phyloP scores from a whole-genome alignment of 257 asterid genomes.

The Pogostemon cablin region DNA sequence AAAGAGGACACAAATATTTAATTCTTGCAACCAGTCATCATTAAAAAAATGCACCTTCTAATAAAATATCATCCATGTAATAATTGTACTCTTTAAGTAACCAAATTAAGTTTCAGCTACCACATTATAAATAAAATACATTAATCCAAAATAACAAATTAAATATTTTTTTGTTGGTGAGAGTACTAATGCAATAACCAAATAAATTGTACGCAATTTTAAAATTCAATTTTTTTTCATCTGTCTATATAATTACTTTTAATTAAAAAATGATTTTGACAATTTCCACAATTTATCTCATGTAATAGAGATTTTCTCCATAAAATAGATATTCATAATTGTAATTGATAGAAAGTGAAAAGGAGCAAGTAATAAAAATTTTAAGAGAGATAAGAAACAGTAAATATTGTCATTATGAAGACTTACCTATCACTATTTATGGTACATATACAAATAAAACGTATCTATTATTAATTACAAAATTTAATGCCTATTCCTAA shows the following conservation, averaged over 20 bases:
- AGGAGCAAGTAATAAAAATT: neutral
- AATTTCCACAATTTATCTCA: too few relatives aligned
- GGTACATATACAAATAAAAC: constrained; percentile 27
- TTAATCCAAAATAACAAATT: too few relatives aligned
- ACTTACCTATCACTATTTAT: constrained; percentile 39
- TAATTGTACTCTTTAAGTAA: constrained; percentile 19
- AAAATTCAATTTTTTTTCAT: too few relatives aligned
- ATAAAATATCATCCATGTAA: constrained; percentile 5
- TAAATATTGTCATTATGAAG: constrained; percentile 33
- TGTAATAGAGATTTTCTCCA: too few relatives aligned
- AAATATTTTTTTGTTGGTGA: too few relatives aligned
- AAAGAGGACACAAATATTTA: constrained; percentile 19
- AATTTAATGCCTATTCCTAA: constrained; percentile 27
- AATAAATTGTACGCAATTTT: too few relatives aligned
- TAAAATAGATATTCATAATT: constrained; percentile 17
- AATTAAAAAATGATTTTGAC: too few relatives aligned
- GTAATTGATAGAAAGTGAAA: constrained; percentile 16
- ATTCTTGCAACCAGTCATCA: constrained; percentile 17
- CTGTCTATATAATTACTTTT: too few relatives aligned
- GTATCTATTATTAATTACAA: constrained; percentile 31
- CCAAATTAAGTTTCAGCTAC: constrained; percentile 27
- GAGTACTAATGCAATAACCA: too few relatives aligned
- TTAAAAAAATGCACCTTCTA: neutral
- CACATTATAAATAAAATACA: neutral
- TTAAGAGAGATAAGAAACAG: constrained; percentile 6